Percentiles rank a stretch among this genome's conserved stretches.
These are phyloP conservation scores for Phragmites australis DNA, from an alignment of 176 grass and related monocot genomes.

Conservation along the genomic window DNA sequence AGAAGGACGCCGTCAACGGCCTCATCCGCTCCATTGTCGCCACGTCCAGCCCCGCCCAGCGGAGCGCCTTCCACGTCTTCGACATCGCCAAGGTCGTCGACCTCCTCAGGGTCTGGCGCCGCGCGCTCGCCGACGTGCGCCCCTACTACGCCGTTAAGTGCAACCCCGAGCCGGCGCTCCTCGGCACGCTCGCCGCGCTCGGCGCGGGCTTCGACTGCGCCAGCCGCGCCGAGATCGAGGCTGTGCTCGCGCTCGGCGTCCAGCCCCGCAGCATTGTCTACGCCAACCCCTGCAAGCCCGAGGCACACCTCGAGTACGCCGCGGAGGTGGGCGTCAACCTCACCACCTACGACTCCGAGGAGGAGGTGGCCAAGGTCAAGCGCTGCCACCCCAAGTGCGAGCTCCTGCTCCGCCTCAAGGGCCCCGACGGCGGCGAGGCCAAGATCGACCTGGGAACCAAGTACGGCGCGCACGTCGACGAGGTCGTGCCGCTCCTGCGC, in stretches of 20 bases:
- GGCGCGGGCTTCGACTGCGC: constrained; percentile 44
- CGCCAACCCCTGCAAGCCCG: constrained; percentile 54
- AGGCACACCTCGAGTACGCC: constrained; percentile 44
- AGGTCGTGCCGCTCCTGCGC: constrained; percentile 40
- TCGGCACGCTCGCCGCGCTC: constrained; percentile 34
- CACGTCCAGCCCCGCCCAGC: neutral
- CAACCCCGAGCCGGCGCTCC: constrained; percentile 14
- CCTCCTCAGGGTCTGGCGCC: constrained; percentile 22
- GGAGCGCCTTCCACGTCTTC: constrained; percentile 43
- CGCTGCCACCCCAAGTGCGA: constrained; percentile 32
- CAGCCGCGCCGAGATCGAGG: constrained; percentile 49
- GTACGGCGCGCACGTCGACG: constrained; percentile 37
- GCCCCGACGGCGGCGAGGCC: constrained; percentile 32
- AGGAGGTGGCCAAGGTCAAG: constrained; percentile 43
- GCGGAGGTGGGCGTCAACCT: constrained; percentile 37
- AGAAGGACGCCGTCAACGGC: constrained; percentile 11
- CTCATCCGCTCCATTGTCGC: constrained; percentile 28
- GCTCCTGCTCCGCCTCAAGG: constrained; percentile 51
- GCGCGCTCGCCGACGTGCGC: constrained; percentile 18
- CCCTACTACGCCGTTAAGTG: constrained; percentile 60
- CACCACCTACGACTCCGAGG: constrained; percentile 44
- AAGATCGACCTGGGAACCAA: constrained; percentile 33
- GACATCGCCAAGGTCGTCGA: constrained; percentile 38
- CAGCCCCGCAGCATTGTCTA: constrained; percentile 18
- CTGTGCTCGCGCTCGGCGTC: constrained; percentile 35